Evolutionary conservation across 2,329 filamentous ascomycete species (phyloP), one percentile per base, ranked within the genome.

Genomic region (Epichloe amarillans): DNA sequence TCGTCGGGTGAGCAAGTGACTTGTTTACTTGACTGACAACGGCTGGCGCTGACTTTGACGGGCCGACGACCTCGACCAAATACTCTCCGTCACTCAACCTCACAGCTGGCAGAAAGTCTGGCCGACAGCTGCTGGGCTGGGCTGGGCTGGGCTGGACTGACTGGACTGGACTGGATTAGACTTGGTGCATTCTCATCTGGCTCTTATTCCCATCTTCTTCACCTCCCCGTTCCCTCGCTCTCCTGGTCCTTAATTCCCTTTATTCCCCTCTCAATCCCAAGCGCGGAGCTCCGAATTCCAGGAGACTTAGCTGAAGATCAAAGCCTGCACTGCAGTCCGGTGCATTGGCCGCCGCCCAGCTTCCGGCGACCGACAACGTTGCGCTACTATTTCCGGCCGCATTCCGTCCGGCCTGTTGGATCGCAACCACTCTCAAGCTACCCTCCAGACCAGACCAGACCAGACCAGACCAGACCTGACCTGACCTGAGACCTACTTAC

Each of bases 331-430:
- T 19, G 7, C 39, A 19, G 17, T 23, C 23, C 15, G 6, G 42
- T n/a, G 19, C 14, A 17, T 37, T 19, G 17, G 35, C 44, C 33
- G 10, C n/a, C 12, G n/a, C n/a, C 15, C 42, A 44, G 21, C 42
- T 64, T 53, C 63, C 63, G 63, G 60, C 58, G 56, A 55, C 52
- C 57, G 56, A 58, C 59, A 55, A 50, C 51, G 47, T 44, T 38
- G 41, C 39, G 17, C 44, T 43, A 39, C 42, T 53, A 50, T 51
- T 51, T 26, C 52, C 52, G 52, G 47, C 42, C 47, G 42, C 40
- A 36, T 39, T 38, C 14, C 41, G 11, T 38, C 14, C 42, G 11
- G 17, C 30, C 36, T 8, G 46, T 12, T 46, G 40, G 26, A 46
- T 52, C 50, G 37, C 50, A 46, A 30, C 30, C 26, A 12, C 37